Conservation (phyloP, 129 eudicot species). For the Escallonia herrerae region DNA sequence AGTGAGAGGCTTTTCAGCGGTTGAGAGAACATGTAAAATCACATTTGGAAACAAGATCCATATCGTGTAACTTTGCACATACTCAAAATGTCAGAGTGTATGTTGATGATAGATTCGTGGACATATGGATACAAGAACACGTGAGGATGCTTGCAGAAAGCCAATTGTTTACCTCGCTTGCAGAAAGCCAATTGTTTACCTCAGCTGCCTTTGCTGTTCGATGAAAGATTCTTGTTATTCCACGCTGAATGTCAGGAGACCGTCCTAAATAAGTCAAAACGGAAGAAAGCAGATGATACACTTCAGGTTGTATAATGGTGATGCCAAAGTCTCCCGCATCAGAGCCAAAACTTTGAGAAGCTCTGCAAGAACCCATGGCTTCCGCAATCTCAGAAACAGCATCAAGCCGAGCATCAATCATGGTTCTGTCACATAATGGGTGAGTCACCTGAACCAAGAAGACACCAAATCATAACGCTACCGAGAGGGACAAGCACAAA, state of each 20-base stretch:
- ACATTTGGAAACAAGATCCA: too few species aligned
- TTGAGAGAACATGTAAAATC: too few species aligned
- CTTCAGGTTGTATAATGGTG: conserved; percentile 28
- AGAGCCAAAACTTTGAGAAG: conserved; percentile 17
- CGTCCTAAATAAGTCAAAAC: conserved; percentile 56
- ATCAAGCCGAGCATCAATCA: conserved; percentile 75
- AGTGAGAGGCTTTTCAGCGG: too few species aligned
- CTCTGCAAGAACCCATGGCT: conserved; percentile 49
- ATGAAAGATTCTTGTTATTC: conserved; percentile 91
- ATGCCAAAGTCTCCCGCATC: conserved; percentile 22
- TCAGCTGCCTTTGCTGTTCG: conserved; percentile 84
- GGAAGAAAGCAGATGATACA: conserved; percentile 52
- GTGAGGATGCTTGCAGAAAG: not conserved
- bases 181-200: conserved; percentile 34
- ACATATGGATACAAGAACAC: too few species aligned
- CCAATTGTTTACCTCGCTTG: conserved; percentile 51
- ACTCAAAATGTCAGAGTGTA: too few species aligned
- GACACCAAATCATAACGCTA: conserved; percentile 2
- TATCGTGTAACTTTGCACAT: too few species aligned
- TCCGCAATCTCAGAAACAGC: conserved; percentile 85
- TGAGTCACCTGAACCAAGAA: conserved; percentile 63
- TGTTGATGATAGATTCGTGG: too few species aligned
- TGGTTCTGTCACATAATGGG: conserved; percentile 70
- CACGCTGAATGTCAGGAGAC: conserved; percentile 91
- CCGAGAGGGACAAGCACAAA: not conserved